Base-by-base conservation (phyloP, 352 stramenopile genomes). In the Phytophthora tubulina region DNA sequence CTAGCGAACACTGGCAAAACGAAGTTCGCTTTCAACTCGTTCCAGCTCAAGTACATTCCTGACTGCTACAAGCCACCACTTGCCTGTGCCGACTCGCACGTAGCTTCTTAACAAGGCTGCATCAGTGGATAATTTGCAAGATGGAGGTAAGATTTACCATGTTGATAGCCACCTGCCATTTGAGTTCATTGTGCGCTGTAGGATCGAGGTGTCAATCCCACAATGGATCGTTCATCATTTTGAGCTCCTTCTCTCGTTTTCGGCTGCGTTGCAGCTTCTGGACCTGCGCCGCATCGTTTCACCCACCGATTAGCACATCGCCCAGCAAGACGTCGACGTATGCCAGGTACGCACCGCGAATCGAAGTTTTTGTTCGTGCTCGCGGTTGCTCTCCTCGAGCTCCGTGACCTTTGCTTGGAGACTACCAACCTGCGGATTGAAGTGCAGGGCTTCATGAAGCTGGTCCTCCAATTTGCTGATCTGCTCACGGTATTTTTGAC, bases 1-100 rank as follows among this genome's bases (percentile, higher is more conserved):
- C 64, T 96, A 21, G 89, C 84, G 10, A 96, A 96, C 65, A 96
- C 89, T 13, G 89, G 89, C 45, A 96, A 95, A 69, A 89, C 92
- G 56, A 98, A 97, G 67, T 99, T 98, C 81, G 97, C 97, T 10
- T 99, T 99, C 79, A 99, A 99, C 78, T 90, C 90, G 11, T 89
- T 99, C 60, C 97, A 99, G 82, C 88, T 97, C 56, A 98, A 99
- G 81, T 99, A 99, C 72, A 97, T 99, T 76, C 97, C 97, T 3
- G 84, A 92, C 61, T 93, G 93, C 63, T 98, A 98, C 78, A 90
- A 96, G 52, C 94, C 95, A 13, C 95, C 95, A 9, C 73, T 89
- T n/a, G 75, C 91, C 11, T 91, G 91, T 6, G 85, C 88, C 9
- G 87, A 96, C 69, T 88, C 89, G 9, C 82, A 90, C 27, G 82